Evolutionary conservation across 129 eudicot genomes (phyloP).

Genomic region (Calendula officinalis): DNA sequence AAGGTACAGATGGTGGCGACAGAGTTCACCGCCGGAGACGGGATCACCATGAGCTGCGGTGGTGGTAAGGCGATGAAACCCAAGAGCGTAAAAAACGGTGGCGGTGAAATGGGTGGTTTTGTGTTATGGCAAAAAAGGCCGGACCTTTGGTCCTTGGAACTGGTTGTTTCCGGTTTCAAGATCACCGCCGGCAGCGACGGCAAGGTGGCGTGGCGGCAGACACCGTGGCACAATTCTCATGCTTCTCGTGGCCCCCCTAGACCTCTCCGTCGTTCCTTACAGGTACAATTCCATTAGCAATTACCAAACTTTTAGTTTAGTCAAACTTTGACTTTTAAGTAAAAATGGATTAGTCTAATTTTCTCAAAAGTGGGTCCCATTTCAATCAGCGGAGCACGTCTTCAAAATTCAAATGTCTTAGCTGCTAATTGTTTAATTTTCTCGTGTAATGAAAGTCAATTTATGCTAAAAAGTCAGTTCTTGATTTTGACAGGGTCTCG

Average conservation of each 20-base stretch:
- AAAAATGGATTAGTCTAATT: neutral
- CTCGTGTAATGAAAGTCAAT: conserved; percentile 22
- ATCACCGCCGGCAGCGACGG: conserved; percentile 95
- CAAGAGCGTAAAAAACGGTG: conserved; percentile 46
- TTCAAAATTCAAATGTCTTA: conserved; percentile 1
- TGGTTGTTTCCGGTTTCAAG: conserved; percentile 81
- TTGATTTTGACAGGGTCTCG: conserved; percentile 70
- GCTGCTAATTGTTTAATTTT: conserved; percentile 9
- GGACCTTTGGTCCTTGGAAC: conserved; percentile 85
- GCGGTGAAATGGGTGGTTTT: conserved; percentile 87
- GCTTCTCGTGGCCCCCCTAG: conserved; percentile 93
- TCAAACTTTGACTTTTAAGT: conserved; percentile 25
- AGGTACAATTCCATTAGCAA: conserved; percentile 41
- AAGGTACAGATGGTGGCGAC: conserved; percentile 86
- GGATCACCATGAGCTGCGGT: conserved; percentile 26
- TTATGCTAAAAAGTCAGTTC: conserved; percentile 18
- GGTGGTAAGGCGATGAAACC: conserved; percentile 40
- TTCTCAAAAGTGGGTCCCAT: conserved; percentile 28
- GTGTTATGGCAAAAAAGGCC: conserved; percentile 94
- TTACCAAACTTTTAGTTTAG: conserved; percentile 1
- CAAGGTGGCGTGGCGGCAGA: conserved; percentile 95
- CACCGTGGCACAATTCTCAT: conserved; percentile 95
- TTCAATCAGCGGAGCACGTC: conserved; percentile 33
- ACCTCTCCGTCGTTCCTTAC: conserved; percentile 92
- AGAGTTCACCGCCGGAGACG: conserved; percentile 61